Conservation (phyloP, 2,329 filamentous ascomycete genomes). For the Trichoderma harzianum region DNA sequence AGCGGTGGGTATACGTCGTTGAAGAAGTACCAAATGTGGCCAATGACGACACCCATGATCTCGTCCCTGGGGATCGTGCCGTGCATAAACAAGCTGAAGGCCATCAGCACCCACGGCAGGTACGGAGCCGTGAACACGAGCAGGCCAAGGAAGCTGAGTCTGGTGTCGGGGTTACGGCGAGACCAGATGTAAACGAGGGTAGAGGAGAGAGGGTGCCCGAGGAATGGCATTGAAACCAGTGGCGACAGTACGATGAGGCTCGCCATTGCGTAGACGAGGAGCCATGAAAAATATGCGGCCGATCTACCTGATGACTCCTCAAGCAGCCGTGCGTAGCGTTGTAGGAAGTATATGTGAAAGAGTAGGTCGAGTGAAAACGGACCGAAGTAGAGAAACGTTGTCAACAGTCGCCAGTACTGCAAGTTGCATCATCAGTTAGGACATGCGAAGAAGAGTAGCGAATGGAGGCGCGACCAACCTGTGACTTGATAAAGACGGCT, state of each 20-base stretch:
- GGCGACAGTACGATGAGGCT: slow-evolving; percentile 80
- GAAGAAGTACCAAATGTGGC: slow-evolving; percentile 98
- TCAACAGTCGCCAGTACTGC: slow-evolving; percentile 94
- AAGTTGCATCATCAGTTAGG: slow-evolving; percentile 16
- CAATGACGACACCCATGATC: slow-evolving; percentile 90
- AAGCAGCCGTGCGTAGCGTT: slow-evolving; percentile 90
- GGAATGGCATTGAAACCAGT: slow-evolving; percentile 84
- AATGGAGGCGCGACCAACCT: slow-evolving; percentile 56
- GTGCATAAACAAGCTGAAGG: slow-evolving; percentile 87
- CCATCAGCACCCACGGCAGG: slow-evolving; percentile 92
- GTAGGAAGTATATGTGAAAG: slow-evolving; percentile 98
- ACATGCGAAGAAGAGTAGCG: not conserved
- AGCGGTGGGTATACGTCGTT: slow-evolving; percentile 92
- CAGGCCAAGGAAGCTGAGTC: slow-evolving; percentile 83
- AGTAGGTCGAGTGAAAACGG: slow-evolving; percentile 89
- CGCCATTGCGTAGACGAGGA: slow-evolving; percentile 79
- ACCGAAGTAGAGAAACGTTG: slow-evolving; percentile 96
- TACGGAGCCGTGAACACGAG: slow-evolving; percentile 92
- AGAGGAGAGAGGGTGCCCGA: slow-evolving; percentile 89
- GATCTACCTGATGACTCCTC: slow-evolving; percentile 92
- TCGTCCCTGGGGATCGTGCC: slow-evolving; percentile 90
- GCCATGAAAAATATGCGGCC: slow-evolving; percentile 91
- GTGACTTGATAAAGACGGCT: slow-evolving; percentile 84
- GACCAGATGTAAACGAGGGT: slow-evolving; percentile 98
- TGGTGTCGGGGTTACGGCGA: slow-evolving; percentile 85